phyloP scores from a whole-genome alignment of 345 rosid species.

The Chamaenerion angustifolium region DNA sequence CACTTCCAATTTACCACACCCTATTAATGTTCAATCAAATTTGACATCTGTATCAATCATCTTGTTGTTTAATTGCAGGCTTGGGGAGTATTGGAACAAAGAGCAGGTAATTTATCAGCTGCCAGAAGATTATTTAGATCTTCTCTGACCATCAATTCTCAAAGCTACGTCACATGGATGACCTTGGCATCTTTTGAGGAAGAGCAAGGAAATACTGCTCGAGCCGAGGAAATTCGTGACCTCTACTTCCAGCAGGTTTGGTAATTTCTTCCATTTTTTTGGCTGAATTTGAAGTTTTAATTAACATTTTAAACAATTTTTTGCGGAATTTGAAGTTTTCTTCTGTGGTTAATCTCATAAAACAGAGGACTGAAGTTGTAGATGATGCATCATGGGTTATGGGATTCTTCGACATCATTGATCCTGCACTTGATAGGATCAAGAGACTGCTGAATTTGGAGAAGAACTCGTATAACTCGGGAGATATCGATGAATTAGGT shows the following conservation, averaged over 20 bases:
- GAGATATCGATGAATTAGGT: constrained; percentile 13
- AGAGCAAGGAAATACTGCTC: constrained; percentile 75
- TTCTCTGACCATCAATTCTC: constrained; percentile 67
- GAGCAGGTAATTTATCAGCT: constrained; percentile 70
- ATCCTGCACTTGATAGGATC: constrained; percentile 85
- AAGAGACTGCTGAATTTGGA: constrained; percentile 72
- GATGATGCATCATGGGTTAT: constrained; percentile 90
- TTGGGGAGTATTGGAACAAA: constrained; percentile 95
- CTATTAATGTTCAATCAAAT: no score
- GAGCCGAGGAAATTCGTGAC: constrained; percentile 91
- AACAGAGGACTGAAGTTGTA: constrained; percentile 79
- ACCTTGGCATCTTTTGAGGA: constrained; percentile 97
- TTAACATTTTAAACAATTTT: not conserved
- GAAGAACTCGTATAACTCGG: constrained; percentile 22
- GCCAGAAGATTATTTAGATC: constrained; percentile 86
- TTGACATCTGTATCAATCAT: constrained; percentile 1
- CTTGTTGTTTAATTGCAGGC: constrained; percentile 31
- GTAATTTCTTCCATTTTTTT: constrained; percentile 5
- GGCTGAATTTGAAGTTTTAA: not conserved
- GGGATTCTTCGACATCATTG: constrained; percentile 72
- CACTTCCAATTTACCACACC: no score
- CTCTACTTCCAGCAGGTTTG: constrained; percentile 92
- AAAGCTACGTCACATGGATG: constrained; percentile 95
- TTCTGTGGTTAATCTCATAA: not conserved
- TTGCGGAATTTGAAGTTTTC: not conserved